These are phyloP conservation scores for Blastomyces emzantsi DNA, from an alignment of 2,329 filamentous ascomycete species.

Conservation along the genomic window DNA sequence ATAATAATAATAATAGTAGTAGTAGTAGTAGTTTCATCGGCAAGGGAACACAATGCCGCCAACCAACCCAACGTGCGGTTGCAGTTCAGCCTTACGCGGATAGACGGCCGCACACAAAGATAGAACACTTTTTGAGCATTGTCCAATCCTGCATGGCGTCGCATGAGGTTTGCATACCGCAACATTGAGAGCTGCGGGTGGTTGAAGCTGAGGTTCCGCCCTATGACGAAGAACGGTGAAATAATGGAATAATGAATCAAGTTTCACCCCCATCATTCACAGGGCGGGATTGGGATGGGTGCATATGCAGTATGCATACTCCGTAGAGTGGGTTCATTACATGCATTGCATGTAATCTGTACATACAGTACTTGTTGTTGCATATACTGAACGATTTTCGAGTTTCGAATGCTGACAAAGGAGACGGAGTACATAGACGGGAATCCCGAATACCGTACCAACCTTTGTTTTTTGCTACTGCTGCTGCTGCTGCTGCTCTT, in stretches of 20 bases:
- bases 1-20: no score
- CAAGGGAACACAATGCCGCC: no score
- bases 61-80: no score
- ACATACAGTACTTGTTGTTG: no score
- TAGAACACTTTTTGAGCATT: no score
- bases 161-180: constrained; percentile 1
- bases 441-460: no score
- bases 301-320: not conserved
- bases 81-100: constrained; percentile 5
- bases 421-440: no score
- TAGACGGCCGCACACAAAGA: not conserved
- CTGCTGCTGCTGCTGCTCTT: no score
- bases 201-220: not conserved
- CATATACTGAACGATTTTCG: no score
- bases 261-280: not conserved
- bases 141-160: not conserved
- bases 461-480: not conserved
- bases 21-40: no score
- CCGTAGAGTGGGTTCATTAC: not conserved
- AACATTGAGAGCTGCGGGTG: not conserved
- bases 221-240: not conserved
- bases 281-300: not conserved
- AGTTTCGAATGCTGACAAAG: no score
- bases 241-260: not conserved
- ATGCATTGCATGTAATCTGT: not conserved